A percentile compares a stretch with the other conserved stretches of the same genome.
Evolutionary conservation across 1,284 basidiomycete species (phyloP).

Genomic region (Cryptococcus maquisensis): DNA sequence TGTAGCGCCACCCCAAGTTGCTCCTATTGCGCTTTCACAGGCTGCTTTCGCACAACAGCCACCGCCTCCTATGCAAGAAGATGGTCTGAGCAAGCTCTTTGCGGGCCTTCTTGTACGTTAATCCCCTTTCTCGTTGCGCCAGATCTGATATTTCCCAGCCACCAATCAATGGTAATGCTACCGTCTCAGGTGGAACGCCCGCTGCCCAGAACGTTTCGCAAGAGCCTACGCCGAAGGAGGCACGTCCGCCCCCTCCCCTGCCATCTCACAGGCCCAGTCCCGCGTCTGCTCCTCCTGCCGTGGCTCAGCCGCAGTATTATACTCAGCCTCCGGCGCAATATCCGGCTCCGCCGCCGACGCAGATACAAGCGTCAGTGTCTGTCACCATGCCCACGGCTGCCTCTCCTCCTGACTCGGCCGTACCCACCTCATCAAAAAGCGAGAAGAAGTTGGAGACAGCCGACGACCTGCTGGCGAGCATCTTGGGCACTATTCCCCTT

Average conservation of each 20-base stretch:
- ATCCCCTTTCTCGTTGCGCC: no score
- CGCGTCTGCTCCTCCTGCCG: not conserved
- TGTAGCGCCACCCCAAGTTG: not conserved
- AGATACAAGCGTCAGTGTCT: not conserved
- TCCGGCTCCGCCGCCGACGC: not conserved
- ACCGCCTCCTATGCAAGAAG: conserved; percentile 11
- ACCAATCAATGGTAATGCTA: no score
- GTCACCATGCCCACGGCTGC: not conserved
- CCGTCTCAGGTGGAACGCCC: no score
- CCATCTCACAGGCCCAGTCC: not conserved
- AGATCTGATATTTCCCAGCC: no score
- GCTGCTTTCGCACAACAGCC: not conserved
- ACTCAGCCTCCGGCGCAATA: no score
- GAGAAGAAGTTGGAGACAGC: conserved; percentile 30
- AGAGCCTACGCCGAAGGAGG: no score
- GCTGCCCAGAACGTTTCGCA: no score
- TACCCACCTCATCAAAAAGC: not conserved
- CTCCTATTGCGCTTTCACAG: not conserved
- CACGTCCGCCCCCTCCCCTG: no score
- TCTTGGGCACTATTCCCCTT: conserved; percentile 24
- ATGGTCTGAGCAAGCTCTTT: conserved; percentile 39
- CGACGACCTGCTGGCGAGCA: conserved; percentile 39
- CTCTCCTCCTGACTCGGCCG: not conserved
- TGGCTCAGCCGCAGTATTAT: no score
- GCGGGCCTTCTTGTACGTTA: conserved; percentile 18